Evolutionary conservation across 2,329 filamentous ascomycete species (phyloP), one percentile per base, ranked within the genome.

Genomic region (Cercospora sp.): DNA sequence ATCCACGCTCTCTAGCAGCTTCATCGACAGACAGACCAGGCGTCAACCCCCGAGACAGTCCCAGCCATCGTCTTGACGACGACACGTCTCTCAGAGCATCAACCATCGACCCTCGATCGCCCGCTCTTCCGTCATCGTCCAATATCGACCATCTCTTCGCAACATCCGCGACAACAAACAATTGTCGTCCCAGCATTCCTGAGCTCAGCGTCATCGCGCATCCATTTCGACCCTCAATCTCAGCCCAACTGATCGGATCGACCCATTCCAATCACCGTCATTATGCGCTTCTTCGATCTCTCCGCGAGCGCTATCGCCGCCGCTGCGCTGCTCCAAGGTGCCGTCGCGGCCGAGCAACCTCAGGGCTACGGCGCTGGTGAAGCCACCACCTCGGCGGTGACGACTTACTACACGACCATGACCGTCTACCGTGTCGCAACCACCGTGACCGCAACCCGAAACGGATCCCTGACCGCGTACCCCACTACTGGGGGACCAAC

Each of bases 341-440:
- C 69, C 30, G 51, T 65, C 37, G 67, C 70, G 18, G 61, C 61
- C 9, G 43, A 68, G 18, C 57, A 65, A 34, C 67, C 66, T 16
- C 61, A 60, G 18, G 61, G 40, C 53, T 70, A 69, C 49, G 51
- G 60, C 43, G 60, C 64, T 34, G 26, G 65, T 13, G 49, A 63
- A 18, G 63, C 62, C 57, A 61, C 43, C 65, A 72, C 66, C 37
- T 69, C 69, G 13, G 69, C 70, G 3, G 70, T 69, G 26, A 74
- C 70, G 43, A 76, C 74, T 49, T 72, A 70, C 67, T 73, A 71
- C 63, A 72, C 69, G 18, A 76, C 74, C 32, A 65, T 69, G 59
- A 76, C 74, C 34, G 72, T 76, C 60, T 66, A 70, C 65, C 74
- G 73, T 66, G 73, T 76, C 64, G 72, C 70, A 26, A 63, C 70